Evolutionary conservation across 2,329 filamentous ascomycete genomes (phyloP), one percentile per base, ranked within the genome.

Genomic region (Cadophora luteo-olivacea): DNA sequence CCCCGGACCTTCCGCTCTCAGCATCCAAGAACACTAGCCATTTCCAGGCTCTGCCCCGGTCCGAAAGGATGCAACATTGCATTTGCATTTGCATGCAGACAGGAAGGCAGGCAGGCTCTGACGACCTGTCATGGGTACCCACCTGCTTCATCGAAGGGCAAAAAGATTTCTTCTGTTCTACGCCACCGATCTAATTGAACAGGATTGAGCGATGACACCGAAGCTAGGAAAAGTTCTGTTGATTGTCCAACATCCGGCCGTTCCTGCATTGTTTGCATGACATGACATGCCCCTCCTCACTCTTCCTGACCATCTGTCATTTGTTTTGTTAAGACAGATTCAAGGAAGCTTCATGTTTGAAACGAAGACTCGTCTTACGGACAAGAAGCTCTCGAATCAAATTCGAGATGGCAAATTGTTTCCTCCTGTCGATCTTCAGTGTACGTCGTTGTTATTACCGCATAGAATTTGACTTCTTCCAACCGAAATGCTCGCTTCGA

Each of bases 31-130:
- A 24, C 25, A 22, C 32, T 22, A 33, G 22, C 38, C 55, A 12
- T 24, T 22, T 61, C n/a, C 4, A 60, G 54, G 1, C 48, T 29
- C 25, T 55, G 55, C 48, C 41, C 41, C 64, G 55, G 64, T 41
- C 64, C 41, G 55, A 66, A 66, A 61, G 54, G 55, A 64, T 52
- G 48, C 48, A 54, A 64, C 49, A 38, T 24, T 45, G 22, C 57
- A 45, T 38, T 24, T 45, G 22, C 57, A 45, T 38, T 36, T 29
- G 29, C 29, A 29, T 29, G 29, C 29, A 29, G 29, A 16, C 32
- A 22, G 29, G 36, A 4, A 38, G 36, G 36, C 7, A 38, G 36
- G 36, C 36, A 38, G 36, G 36, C 8, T 38, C 58, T 49, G 38
- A 64, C 29, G 61, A 29, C 49, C 24, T 45, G 22, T 45, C 49